Base-by-base conservation (phyloP, 139 green algal genomes). In the Chlamydomonas eustigma region DNA sequence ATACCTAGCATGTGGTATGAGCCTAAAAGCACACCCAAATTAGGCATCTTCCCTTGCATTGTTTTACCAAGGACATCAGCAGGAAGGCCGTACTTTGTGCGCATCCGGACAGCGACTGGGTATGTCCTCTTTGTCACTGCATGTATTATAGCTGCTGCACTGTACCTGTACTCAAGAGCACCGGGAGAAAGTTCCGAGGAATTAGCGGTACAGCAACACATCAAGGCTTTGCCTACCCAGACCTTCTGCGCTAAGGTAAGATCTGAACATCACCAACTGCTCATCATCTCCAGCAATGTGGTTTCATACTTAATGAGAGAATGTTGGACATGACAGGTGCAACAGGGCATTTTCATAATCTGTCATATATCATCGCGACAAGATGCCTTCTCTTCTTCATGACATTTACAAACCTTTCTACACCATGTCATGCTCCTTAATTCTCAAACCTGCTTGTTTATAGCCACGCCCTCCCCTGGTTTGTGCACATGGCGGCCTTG, bases 401-500 rank as follows among this genome's bases (percentile, higher is more conserved):
- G 22, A 58, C 44, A 58, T 58, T 22, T 12, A 58, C 44, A 58
- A 22, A 58, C 22, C 44, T 22, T 58, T 22, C 22, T 58, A 58
- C 44, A 28, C 12, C 44, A 12, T 58, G 12, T 22, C 44, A 28
- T 12, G 12, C 12, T 58, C 44, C 44, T 22, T 28, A 58, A 12
- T 22, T 22, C 12, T 22, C 44, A 58, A 12, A 22, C 44, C 44
- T 58, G 12, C 44, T 12, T 28, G 12, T 28, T 28, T 68, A 28
- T 51, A 84, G 79, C 4, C 39, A 6, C 74, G 74, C 0, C 78
- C 78, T 0, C 85, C 86, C 0, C 63, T 89, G 44, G 84, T 91
- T 32, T 91, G 86, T 37, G 86, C 86, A 0, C 86, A 91, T 52
- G 86, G 86, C 24, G 86, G 86, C 34, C n/a, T n/a, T n/a, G 86